Conservation (phyloP, 768 basidiomycete species). For the Mycena galopus region DNA sequence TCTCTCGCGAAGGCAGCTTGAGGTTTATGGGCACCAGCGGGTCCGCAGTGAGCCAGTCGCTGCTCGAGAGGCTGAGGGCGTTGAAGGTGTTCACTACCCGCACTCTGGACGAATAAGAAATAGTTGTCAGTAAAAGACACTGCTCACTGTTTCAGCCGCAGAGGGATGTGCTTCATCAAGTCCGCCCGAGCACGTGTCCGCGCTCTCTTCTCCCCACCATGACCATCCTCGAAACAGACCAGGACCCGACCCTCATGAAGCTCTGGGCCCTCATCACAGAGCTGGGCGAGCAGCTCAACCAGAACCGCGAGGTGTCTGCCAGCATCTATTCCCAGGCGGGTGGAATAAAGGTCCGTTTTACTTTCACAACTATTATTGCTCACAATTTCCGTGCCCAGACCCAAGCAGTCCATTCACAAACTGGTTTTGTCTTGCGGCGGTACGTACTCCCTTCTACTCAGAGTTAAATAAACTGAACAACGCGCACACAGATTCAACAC, state of each 20-base stretch:
- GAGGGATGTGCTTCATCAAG: too few species aligned
- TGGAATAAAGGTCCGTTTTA: slow-evolving; percentile 76
- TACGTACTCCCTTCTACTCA: slow-evolving; percentile 45
- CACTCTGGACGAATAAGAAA: too few species aligned
- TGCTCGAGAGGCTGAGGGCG: too few species aligned
- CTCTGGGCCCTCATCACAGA: slow-evolving; percentile 81
- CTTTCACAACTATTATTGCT: slow-evolving; percentile 34
- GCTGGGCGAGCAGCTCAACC: slow-evolving; percentile 85
- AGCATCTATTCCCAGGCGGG: slow-evolving; percentile 80
- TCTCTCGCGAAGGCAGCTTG: too few species aligned
- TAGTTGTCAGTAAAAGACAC: too few species aligned
- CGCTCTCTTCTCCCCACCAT: slow-evolving; percentile 37
- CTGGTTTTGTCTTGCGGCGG: slow-evolving; percentile 92
- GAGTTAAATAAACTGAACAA: neutral
- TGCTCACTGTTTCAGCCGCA: too few species aligned
- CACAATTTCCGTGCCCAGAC: slow-evolving; percentile 57
- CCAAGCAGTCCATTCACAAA: slow-evolving; percentile 90
- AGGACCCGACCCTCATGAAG: slow-evolving; percentile 71
- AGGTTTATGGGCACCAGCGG: too few species aligned
- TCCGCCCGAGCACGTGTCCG: neutral
- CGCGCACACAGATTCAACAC: slow-evolving; percentile 76
- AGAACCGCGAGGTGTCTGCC: slow-evolving; percentile 80
- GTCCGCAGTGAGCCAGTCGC: too few species aligned
- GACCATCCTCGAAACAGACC: slow-evolving; percentile 66
- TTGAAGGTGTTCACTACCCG: too few species aligned